Base-by-base conservation (phyloP, 345 rosid species). In the Bruguiera gymnorhiza region DNA sequence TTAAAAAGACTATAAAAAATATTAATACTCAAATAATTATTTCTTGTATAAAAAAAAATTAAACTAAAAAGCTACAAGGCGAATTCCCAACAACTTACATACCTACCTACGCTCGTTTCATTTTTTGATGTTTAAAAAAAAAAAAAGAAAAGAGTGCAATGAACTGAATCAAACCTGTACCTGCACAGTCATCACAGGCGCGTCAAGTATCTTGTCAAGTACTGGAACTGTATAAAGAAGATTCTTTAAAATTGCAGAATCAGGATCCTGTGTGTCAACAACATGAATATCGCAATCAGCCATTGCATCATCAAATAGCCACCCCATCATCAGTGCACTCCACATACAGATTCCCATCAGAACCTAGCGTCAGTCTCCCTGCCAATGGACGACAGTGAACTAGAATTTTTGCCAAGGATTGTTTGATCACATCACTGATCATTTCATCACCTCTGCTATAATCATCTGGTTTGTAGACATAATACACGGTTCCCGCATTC, bases 381-480 rank as follows among this genome's bases (percentile, higher is more conserved):
- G n/a, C n/a, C n/a, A n/a, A n/a, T n/a, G n/a, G n/a, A n/a, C 46
- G 54, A 43, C 60, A 75, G 54, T 65, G 77, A 52, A 72, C 80
- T 13, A 76, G 59, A 48, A 72, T 71, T 60, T 79, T 69, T 27
- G 62, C 52, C 50, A 76, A 59, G 60, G 80, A 67, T n/a, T 69
- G 57, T 52, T 62, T 76, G 6, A 76, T 64, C 69, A 55, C 63
- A 5, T 76, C 75, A 1, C 23, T 30, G 37, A 34, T 6, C 9
- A 34, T 6, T 6, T 71, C 32, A 27, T 73, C 77, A 21, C 27
- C 23, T 21, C 62, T 29, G n/a, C n/a, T 15, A 5, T 39, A 57
- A 20, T 50, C 29, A 0, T 34, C 62, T 3, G 63, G 30, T 60
- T 63, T 26, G 60, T n/a, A 79, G 64, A 64, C 31, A 18, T 71